Base-by-base conservation (phyloP, 345 rosid species). In the Pistacia integerrima region DNA sequence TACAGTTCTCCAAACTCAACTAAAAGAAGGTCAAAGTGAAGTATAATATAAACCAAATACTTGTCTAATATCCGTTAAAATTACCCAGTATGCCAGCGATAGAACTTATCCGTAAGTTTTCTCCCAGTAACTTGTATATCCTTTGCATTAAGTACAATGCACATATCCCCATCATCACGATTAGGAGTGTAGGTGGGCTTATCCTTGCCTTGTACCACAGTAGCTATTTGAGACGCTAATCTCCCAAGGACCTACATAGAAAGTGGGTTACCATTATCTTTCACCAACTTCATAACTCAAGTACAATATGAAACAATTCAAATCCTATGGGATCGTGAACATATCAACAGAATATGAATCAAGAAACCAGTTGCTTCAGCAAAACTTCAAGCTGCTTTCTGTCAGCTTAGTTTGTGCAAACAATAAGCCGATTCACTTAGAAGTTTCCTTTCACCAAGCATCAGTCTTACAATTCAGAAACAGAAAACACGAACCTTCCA, bases 71-170 rank as follows among this genome's bases (percentile, higher is more conserved):
- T 52, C 44, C 67, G n/a, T 64, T 71, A 59, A 73, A 85, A 92
- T 90, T 86, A 82, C 98, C 99, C 97, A 1, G 99, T 96, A 82
- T 96, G 99, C 94, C 97, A 89, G 83, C 79, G 84, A 76, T 97
- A 97, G 79, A 94, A 81, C 82, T 97, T 97, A 84, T 97, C 90
- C 0, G 95, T 97, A 84, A 97, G 85, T 82, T 97, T 97, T 82
- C 97, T 89, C 73, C 98, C 99, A 0, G 98, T 93, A 72, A 96
- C 88, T 75, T 88, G 78, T 1, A 97, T 77, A 74, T 94, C 95
- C 84, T 89, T 97, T n/a, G 98, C 98, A 89, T 97, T 94, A 77
- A 96, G 87, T 83, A 96, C 99, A 74, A 96, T 81, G 81, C 98
- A 97, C 90, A 94, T 90, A 80, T 97, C 99, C 11, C 97, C 98